phyloP scores from a whole-genome alignment of 1,284 basidiomycete genomes.

The Cryptococcus amylolentus region DNA sequence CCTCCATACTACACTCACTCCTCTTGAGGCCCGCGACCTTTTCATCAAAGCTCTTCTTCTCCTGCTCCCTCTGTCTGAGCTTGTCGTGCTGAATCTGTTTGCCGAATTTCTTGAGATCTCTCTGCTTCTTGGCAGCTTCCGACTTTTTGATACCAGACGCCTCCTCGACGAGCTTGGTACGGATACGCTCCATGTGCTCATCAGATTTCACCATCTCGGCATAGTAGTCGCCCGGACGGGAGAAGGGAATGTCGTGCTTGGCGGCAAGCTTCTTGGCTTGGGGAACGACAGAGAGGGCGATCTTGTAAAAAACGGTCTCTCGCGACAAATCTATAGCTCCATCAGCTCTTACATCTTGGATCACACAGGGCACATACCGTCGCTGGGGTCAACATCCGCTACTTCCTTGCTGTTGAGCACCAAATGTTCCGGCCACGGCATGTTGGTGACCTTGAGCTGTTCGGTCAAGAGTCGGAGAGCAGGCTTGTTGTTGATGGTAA shows the following conservation, averaged over 20 bases:
- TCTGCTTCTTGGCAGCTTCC: slow-evolving; percentile 85
- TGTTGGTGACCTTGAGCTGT: slow-evolving; percentile 69
- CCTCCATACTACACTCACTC: slow-evolving; percentile 57
- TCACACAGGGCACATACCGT: slow-evolving; percentile 32
- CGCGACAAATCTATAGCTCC: slow-evolving; percentile 68
- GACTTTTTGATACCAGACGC: slow-evolving; percentile 70
- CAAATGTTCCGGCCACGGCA: slow-evolving; percentile 82
- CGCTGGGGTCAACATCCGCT: slow-evolving; percentile 68
- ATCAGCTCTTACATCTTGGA: slow-evolving; percentile 1
- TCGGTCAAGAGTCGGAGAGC: slow-evolving; percentile 78
- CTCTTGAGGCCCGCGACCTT: slow-evolving; percentile 78
- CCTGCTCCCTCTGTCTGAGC: slow-evolving; percentile 67
- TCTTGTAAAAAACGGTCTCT: slow-evolving; percentile 95
- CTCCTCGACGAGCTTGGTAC: slow-evolving; percentile 87
- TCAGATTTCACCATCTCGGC: slow-evolving; percentile 99
- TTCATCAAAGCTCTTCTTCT: slow-evolving; percentile 82
- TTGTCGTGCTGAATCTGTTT: slow-evolving; percentile 93
- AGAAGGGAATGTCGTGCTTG: slow-evolving; percentile 73
- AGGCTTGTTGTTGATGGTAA: slow-evolving; percentile 77
- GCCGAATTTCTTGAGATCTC: slow-evolving; percentile 96
- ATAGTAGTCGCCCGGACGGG: slow-evolving; percentile 92
- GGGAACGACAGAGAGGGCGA: slow-evolving; percentile 79
- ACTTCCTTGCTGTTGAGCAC: slow-evolving; percentile 67
- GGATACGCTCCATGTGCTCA: slow-evolving; percentile 95
- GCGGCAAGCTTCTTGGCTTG: slow-evolving; percentile 69